phyloP scores from a whole-genome alignment of 768 basidiomycete genomes.

The Kwoniella bestiolae region DNA sequence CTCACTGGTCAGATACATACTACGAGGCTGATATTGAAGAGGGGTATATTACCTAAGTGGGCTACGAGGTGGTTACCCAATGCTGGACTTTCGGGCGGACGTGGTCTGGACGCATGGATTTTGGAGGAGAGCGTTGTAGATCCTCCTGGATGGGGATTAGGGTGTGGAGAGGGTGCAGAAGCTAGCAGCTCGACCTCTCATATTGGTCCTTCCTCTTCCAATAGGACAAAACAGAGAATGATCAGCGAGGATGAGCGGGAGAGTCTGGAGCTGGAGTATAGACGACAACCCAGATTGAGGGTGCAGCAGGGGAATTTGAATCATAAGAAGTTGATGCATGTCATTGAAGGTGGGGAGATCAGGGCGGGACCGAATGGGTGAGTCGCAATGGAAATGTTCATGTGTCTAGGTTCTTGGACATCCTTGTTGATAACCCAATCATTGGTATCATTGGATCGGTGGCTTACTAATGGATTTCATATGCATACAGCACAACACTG shows the following conservation, averaged over 20 bases:
- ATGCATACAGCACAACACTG: constrained; percentile 51
- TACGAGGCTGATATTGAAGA: constrained; percentile 88
- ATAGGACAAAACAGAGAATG: background rate
- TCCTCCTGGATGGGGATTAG: constrained; percentile 69
- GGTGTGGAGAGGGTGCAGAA: background rate
- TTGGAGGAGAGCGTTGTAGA: constrained; percentile 94
- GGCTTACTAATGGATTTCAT: too few species aligned
- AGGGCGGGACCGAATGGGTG: constrained; percentile 73
- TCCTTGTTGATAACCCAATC: too few species aligned
- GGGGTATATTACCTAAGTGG: constrained; percentile 89
- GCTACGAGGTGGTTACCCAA: constrained; percentile 72
- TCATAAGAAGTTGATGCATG: constrained; percentile 91
- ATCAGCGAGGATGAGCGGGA: background rate
- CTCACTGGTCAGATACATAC: constrained; percentile 74
- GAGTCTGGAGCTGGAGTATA: constrained; percentile 15
- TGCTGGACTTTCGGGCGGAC: constrained; percentile 60
- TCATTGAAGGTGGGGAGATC: constrained; percentile 79
- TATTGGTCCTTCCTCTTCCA: background rate
- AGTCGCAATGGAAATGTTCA: constrained; percentile 37
- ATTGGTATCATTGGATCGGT: too few species aligned
- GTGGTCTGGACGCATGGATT: constrained; percentile 85
- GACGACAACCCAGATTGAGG: constrained; percentile 59
- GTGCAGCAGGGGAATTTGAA: constrained; percentile 88
- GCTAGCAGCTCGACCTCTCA: background rate
- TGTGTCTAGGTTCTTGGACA: background rate